phyloP scores from a whole-genome alignment of 1,284 basidiomycete species.

The Cystobasidium sp. region DNA sequence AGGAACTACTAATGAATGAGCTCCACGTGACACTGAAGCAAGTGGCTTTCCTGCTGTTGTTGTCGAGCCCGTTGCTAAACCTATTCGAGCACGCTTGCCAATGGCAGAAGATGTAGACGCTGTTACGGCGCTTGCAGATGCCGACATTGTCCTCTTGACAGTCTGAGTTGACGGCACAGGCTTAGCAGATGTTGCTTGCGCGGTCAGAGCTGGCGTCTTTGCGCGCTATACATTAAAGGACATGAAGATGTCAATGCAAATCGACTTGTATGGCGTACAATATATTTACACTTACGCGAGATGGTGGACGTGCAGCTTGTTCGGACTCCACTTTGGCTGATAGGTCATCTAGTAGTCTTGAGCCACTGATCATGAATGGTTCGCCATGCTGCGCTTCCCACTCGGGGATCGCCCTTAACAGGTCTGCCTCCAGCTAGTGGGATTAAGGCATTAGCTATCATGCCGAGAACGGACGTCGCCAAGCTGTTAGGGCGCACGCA shows the following conservation, averaged over 20 bases:
- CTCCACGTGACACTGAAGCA: not conserved
- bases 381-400: constrained; percentile 84
- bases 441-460: not conserved
- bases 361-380: constrained; percentile 83
- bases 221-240: not conserved
- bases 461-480: not conserved
- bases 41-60: not conserved
- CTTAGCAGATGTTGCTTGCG: not conserved
- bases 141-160: not conserved
- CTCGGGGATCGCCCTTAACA: constrained; percentile 74
- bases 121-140: not conserved
- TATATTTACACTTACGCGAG: constrained; percentile 6
- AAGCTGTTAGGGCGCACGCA: constrained; percentile 59
- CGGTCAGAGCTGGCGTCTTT: not conserved
- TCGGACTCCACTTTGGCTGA: constrained; percentile 68
- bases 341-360: constrained; percentile 78
- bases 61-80: not conserved
- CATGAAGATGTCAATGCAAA: not conserved
- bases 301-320: constrained; percentile 53
- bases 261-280: not conserved
- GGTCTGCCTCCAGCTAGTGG: constrained; percentile 79
- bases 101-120: not conserved
- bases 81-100: not conserved
- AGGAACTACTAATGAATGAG: not conserved
- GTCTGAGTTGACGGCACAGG: not conserved